Evolutionary conservation across 257 asterid species (phyloP), one percentile per base, ranked within the genome.

Genomic region (Solanum dulcamara): DNA sequence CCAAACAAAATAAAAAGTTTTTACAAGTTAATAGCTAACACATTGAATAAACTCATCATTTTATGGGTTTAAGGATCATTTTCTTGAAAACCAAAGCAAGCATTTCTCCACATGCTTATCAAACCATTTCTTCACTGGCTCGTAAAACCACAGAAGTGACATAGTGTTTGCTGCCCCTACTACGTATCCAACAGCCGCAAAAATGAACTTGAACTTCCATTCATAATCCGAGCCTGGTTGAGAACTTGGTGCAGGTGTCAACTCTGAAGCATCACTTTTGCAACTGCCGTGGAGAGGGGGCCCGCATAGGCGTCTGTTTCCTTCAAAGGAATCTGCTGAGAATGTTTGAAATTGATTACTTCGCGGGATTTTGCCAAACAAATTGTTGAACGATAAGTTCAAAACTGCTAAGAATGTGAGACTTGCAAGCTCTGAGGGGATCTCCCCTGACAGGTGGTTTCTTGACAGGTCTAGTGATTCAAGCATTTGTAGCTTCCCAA

Each of bases 271-370:
- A 42, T 24, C 46, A 8, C 62, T 46, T 77, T 84, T 86, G 53
- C 88, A 89, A 60, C 90, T 84, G 74, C 5, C 85, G 62, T 64
- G 84, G 55, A 89, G 62, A 53, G 91, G 95, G 28, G 87, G 74
- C 22, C 97, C 92, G 13, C 98, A 90, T 0, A 92, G 89, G 83
- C 90, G 92, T 4, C 44, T 85, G 70, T 94, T 93, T n/a, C 93
- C 95, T 12, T 28, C 2, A 33, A 67, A 93, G 2, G 92, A 91
- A 81, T 67, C 62, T 57, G 35, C 89, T 3, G 88, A 8, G 64
- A 93, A 93, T 40, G 94, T 91, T 30, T 83, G 87, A 6, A 92
- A 33, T 10, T 91, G 94, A 32, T 10, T 13, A 24, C 90, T 93
- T 7, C 2, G 6, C 6, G 96, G 97, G 14, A 94, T 92, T 72